These are phyloP conservation scores for Cryphonectria japonica DNA, from an alignment of 2,329 filamentous ascomycete species.

Conservation along the genomic window DNA sequence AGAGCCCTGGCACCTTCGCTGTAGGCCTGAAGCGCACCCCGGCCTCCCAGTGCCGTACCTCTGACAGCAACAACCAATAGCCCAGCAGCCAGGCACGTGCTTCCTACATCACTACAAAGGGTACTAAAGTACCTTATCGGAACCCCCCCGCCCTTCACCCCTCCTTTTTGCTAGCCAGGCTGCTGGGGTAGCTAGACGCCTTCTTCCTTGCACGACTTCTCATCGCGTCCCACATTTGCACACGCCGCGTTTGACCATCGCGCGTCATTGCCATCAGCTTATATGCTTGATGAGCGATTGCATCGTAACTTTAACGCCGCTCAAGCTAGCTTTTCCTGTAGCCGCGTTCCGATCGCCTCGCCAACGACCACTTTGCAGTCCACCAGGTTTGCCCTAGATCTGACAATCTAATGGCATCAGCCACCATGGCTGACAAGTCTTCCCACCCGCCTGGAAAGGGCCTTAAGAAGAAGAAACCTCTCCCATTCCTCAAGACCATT, in stretches of 20 bases:
- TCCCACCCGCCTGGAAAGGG: constrained; percentile 18
- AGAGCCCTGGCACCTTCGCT: background rate
- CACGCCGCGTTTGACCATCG: constrained; percentile 13
- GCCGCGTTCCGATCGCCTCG: background rate
- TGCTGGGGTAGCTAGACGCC: constrained; percentile 12
- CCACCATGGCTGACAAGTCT: constrained; percentile 18
- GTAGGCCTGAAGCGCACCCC: background rate
- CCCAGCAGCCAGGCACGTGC: background rate
- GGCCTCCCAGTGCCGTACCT: background rate
- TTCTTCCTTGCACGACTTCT: background rate
- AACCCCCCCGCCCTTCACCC: too few relatives aligned
- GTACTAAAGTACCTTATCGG: background rate
- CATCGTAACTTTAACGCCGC: background rate
- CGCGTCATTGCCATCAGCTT: background rate
- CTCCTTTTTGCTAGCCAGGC: too few relatives aligned
- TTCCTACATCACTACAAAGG: background rate
- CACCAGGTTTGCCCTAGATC: background rate
- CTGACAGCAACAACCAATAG: background rate
- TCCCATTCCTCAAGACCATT: constrained; percentile 34
- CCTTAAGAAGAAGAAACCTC: constrained; percentile 32
- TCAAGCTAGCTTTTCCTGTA: background rate
- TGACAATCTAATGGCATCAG: background rate
- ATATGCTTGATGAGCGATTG: background rate
- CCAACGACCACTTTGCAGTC: background rate
- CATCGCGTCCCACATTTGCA: background rate